Conservation (phyloP, 805 yeast species). For the Metschnikowia anglica region DNA sequence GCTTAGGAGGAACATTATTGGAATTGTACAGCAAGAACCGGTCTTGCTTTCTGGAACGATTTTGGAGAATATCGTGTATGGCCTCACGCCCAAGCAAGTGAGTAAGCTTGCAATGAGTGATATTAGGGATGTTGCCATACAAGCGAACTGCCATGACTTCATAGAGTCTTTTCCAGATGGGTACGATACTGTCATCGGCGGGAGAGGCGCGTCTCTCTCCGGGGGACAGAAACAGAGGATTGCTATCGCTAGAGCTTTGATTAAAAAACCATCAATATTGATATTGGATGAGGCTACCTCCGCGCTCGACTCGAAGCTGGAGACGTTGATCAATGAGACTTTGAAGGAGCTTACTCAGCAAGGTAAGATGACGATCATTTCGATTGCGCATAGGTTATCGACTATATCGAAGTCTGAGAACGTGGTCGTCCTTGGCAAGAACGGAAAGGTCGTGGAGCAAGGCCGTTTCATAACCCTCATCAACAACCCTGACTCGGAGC, state of each 20-base stretch:
- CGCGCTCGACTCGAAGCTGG: constrained; percentile 56
- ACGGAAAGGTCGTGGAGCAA: constrained; percentile 41
- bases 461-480: constrained; percentile 41
- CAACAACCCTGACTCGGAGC: constrained; percentile 41
- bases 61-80: constrained; percentile 55
- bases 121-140: constrained; percentile 42
- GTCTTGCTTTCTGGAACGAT: constrained; percentile 55
- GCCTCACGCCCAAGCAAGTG: constrained; percentile 40
- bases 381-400: constrained; percentile 46
- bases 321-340: constrained; percentile 44
- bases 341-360: constrained; percentile 36
- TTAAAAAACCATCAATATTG: constrained; percentile 62
- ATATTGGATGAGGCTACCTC: constrained; percentile 71
- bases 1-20: constrained; percentile 49
- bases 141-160: constrained; percentile 61
- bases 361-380: constrained; percentile 43
- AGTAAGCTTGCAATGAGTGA: constrained; percentile 42
- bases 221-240: constrained; percentile 80
- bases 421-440: constrained; percentile 43
- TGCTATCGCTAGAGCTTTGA: constrained; percentile 72
- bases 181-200: constrained; percentile 56
- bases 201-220: constrained; percentile 57
- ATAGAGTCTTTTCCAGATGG: constrained; percentile 57
- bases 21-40: constrained; percentile 65
- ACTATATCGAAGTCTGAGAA: constrained; percentile 46